phyloP scores from a whole-genome alignment of 192 early-diverging fungal species.

The Rhizophagus clarus region DNA sequence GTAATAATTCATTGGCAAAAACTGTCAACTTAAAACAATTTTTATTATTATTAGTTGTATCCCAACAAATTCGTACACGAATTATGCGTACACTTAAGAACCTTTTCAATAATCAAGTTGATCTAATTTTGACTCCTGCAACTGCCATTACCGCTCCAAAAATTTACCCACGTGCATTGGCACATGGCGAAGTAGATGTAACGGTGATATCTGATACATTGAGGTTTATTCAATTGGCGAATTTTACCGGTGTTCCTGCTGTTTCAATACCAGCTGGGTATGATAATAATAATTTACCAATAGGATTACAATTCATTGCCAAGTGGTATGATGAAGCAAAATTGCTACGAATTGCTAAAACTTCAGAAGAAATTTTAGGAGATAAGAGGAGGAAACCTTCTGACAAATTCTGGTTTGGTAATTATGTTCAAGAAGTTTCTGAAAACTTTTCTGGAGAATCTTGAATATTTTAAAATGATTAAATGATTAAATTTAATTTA shows the following conservation, averaged over 20 bases:
- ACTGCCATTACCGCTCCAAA: conserved; percentile 60
- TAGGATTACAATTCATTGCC: conserved; percentile 69
- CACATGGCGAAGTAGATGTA: conserved; percentile 58
- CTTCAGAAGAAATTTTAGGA: conserved; percentile 50
- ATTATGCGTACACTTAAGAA: conserved; percentile 54
- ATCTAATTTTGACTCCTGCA: conserved; percentile 66
- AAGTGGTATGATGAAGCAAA: conserved; percentile 71
- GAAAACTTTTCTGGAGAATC: not conserved
- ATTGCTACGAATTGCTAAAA: conserved; percentile 60
- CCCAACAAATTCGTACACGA: conserved; percentile 55
- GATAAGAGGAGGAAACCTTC: conserved; percentile 41
- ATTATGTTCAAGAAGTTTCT: conserved; percentile 1
- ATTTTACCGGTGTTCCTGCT: conserved; percentile 68
- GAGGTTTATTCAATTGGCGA: conserved; percentile 64
- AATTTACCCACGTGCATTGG: conserved; percentile 44
- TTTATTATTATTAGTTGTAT: conserved; percentile 40
- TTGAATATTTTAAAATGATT: no score
- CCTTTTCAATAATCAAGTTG: conserved; percentile 54
- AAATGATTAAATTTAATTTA: no score
- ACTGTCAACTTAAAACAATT: not conserved
- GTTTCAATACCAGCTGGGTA: conserved; percentile 64
- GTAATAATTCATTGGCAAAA: no score
- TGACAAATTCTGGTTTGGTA: conserved; percentile 21
- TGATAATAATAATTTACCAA: conserved; percentile 53
- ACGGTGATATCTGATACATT: conserved; percentile 52